A percentile compares a stretch with the other conserved stretches of the same genome.
phyloP scores from a whole-genome alignment of 495 filamentous ascomycete species.

The Neurospora cerealis region DNA sequence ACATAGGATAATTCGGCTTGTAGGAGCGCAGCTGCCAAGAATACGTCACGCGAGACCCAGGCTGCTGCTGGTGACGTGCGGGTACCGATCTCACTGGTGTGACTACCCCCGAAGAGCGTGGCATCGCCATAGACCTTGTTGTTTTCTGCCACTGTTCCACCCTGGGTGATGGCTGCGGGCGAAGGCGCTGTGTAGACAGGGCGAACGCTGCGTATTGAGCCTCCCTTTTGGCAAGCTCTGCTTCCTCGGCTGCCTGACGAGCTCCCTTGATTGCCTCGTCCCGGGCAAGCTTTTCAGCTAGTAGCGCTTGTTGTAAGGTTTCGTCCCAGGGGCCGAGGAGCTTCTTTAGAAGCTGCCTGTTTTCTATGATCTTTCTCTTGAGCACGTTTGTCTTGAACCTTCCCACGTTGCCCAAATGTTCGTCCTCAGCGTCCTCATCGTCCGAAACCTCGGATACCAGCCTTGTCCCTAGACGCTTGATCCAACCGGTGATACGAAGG shows the following conservation, averaged over 20 bases:
- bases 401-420: neutral
- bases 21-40: neutral
- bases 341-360: neutral
- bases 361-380: neutral
- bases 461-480: neutral
- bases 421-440: neutral
- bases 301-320: neutral
- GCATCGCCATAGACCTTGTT: neutral
- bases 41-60: neutral
- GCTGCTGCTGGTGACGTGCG: neutral
- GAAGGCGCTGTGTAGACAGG: neutral
- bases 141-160: neutral
- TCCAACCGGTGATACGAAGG: neutral
- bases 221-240: neutral
- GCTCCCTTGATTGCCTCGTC: neutral
- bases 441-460: neutral
- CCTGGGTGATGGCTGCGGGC: neutral
- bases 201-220: neutral
- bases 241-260: neutral
- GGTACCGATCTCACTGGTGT: neutral
- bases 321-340: neutral
- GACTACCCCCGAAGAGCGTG: neutral
- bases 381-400: neutral
- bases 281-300: neutral
- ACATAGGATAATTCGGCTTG: neutral